phyloP scores from a whole-genome alignment of 202 grass and related monocot species.

The Schoenoplectus tabernaemontani region DNA sequence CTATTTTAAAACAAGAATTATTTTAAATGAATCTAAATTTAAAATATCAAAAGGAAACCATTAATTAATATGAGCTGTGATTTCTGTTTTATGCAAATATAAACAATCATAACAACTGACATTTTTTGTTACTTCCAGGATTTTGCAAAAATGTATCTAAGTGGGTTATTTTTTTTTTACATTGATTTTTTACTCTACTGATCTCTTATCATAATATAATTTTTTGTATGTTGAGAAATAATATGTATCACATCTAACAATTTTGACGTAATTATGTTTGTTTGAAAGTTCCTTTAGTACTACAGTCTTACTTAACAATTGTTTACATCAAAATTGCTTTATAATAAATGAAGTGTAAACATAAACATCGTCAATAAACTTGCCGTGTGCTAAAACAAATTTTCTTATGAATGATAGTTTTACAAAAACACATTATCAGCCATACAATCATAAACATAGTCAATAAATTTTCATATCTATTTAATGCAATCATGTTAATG shows the following conservation, averaged over 20 bases:
- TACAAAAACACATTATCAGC: background rate
- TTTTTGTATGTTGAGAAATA: too few relatives aligned
- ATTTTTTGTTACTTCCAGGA: background rate
- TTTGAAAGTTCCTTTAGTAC: too few relatives aligned
- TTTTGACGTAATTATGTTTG: too few relatives aligned
- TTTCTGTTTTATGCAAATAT: background rate
- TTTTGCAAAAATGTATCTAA: background rate
- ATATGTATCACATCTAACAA: too few relatives aligned
- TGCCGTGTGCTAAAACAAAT: background rate
- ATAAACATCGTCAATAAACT: too few relatives aligned
- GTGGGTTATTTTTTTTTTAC: too few relatives aligned
- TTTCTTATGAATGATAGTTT: background rate
- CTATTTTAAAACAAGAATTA: background rate
- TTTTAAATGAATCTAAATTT: background rate
- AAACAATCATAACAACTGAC: background rate
- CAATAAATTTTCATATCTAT: background rate
- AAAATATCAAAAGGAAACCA: background rate
- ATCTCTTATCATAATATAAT: too few relatives aligned
- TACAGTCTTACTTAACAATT: too few relatives aligned
- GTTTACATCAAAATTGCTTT: too few relatives aligned
- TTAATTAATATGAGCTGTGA: background rate
- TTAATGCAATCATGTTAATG: background rate
- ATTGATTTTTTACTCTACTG: background rate
- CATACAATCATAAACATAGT: background rate
- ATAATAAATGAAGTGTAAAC: too few relatives aligned